Conservation (phyloP, 306 rosid species). For the Glycine latifolia region DNA sequence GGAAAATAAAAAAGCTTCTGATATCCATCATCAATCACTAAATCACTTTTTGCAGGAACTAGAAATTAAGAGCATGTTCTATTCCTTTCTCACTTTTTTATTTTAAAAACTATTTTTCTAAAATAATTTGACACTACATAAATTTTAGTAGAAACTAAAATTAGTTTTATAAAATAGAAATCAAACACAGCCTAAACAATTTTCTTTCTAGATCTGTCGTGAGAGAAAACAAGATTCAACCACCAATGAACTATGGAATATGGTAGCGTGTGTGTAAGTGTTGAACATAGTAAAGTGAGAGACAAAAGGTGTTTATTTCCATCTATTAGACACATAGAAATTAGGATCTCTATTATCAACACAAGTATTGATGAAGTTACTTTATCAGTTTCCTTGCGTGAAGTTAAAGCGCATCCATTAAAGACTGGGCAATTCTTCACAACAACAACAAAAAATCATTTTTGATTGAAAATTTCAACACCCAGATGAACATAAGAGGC, state of each 20-base stretch:
- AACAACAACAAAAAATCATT: neutral
- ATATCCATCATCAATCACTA: neutral
- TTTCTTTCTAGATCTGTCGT: constrained; percentile 37
- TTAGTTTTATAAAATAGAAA: neutral
- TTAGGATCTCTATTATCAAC: constrained; percentile 26
- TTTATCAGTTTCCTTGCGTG: neutral
- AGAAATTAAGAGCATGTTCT: neutral
- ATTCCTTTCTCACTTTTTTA: neutral
- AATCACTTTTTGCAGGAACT: constrained; percentile 24
- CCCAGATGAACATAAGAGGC: constrained; percentile 39
- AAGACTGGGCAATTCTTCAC: neutral
- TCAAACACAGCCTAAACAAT: neutral
- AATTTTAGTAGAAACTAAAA: constrained; percentile 25
- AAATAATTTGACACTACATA: neutral
- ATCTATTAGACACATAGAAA: constrained; percentile 7
- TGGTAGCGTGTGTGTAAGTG: neutral
- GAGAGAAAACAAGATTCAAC: constrained; percentile 20
- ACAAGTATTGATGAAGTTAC: neutral
- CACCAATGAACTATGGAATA: neutral
- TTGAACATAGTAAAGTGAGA: neutral
- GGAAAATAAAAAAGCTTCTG: neutral
- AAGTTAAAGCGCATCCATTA: neutral
- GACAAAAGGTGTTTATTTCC: neutral
- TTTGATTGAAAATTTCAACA: constrained; percentile 19
- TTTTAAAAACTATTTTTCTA: neutral